Conservation (phyloP, 208 protist species). For the Leptomonas pyrrhocoris region DNA sequence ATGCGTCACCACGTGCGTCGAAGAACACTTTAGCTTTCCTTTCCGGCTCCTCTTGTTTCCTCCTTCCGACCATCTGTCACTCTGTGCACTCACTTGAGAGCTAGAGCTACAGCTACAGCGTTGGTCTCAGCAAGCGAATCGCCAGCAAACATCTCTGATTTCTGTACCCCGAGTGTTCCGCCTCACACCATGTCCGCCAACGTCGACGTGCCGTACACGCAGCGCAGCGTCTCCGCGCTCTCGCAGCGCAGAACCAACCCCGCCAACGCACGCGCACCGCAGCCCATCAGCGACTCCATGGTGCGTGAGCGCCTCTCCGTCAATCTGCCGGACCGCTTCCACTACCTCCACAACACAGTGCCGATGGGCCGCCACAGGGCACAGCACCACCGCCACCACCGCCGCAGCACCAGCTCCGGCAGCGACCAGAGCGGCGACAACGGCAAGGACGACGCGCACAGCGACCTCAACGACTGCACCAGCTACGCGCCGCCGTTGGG, state of each 20-base stretch:
- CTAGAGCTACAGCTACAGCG: too few species aligned
- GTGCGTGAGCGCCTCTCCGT: slow-evolving; percentile 29
- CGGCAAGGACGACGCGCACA: not conserved
- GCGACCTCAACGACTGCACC: not conserved
- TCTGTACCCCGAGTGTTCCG: not conserved
- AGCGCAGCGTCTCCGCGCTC: not conserved
- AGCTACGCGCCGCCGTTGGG: not conserved
- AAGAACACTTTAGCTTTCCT: too few species aligned
- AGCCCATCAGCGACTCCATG: slow-evolving; percentile 29
- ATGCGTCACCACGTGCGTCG: too few species aligned
- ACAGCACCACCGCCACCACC: not conserved
- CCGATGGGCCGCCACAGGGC: not conserved
- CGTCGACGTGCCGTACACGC: slow-evolving; percentile 21
- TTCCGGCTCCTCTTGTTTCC: too few species aligned
- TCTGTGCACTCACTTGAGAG: too few species aligned
- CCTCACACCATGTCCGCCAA: slow-evolving; percentile 6
- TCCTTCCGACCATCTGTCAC: too few species aligned
- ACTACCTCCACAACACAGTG: slow-evolving; percentile 17
- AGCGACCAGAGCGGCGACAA: not conserved
- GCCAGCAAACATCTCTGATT: too few species aligned
- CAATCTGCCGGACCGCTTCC: slow-evolving; percentile 23
- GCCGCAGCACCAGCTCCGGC: slow-evolving; percentile 23
- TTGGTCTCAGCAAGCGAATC: too few species aligned
- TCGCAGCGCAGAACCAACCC: not conserved
- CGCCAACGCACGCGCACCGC: slow-evolving; percentile 3